A percentile compares a stretch with the other conserved stretches of the same genome.
Conservation (phyloP, 768 basidiomycete species). For the Pulveroboletus sp. region DNA sequence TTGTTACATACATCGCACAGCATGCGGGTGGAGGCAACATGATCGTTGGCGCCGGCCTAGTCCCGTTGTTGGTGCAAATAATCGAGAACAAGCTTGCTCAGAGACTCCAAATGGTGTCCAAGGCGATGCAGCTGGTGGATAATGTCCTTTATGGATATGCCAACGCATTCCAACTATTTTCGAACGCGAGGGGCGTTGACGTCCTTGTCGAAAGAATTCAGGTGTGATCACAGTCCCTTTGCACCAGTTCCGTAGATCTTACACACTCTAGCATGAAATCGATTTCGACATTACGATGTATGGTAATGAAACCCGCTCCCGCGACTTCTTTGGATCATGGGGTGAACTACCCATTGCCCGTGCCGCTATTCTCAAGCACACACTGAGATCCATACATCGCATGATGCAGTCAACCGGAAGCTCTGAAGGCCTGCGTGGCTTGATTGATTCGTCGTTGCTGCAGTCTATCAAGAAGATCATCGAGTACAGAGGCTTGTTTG, state of each 20-base stretch:
- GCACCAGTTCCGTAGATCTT: slow-evolving; percentile 2
- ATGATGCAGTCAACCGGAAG: slow-evolving; percentile 97
- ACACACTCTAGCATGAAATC: slow-evolving; percentile 54
- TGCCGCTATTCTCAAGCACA: slow-evolving; percentile 82
- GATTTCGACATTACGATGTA: slow-evolving; percentile 60
- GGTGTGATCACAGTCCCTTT: slow-evolving; percentile 42
- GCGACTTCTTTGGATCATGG: slow-evolving; percentile 49
- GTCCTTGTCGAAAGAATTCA: slow-evolving; percentile 83
- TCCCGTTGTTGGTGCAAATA: slow-evolving; percentile 85
- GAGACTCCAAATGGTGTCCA: slow-evolving; percentile 74
- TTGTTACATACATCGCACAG: slow-evolving; percentile 83
- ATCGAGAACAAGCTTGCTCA: slow-evolving; percentile 72
- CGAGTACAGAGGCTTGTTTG: slow-evolving; percentile 76
- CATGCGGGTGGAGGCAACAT: slow-evolving; percentile 85
- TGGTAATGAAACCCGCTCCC: slow-evolving; percentile 39
- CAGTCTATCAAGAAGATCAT: slow-evolving; percentile 87
- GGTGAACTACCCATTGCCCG: slow-evolving; percentile 66
- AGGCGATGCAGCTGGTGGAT: slow-evolving; percentile 89
- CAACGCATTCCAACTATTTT: slow-evolving; percentile 85
- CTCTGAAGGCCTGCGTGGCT: slow-evolving; percentile 88
- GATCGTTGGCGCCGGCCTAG: slow-evolving; percentile 90
- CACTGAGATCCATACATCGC: slow-evolving; percentile 87
- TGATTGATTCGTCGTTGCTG: slow-evolving; percentile 87
- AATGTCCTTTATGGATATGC: slow-evolving; percentile 87
- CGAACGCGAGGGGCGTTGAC: slow-evolving; percentile 78